Evolutionary conservation across 495 filamentous ascomycete species (phyloP).

Genomic region (Aspergillus baeticus): DNA sequence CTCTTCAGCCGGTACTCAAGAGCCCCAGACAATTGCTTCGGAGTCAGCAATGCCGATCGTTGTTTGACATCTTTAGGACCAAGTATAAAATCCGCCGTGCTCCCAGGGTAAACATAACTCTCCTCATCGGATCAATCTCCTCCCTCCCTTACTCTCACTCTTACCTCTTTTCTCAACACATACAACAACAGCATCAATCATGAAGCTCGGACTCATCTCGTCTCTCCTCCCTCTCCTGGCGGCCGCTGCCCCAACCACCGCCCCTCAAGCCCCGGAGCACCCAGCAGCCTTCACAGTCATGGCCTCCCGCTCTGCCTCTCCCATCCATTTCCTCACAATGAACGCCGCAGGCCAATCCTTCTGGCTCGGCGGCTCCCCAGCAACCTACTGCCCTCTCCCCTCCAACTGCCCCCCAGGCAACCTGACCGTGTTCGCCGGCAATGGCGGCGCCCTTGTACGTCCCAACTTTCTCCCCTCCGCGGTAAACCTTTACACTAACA

Average conservation of each 20-base stretch:
- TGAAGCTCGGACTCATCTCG: slow-evolving; percentile 29
- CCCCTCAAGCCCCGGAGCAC: not conserved
- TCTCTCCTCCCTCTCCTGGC: slow-evolving; percentile 30
- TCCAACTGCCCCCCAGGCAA: slow-evolving; percentile 42
- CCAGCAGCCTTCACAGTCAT: slow-evolving; percentile 34
- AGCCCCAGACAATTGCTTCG: not conserved
- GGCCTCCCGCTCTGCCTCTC: slow-evolving; percentile 39
- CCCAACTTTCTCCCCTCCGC: not conserved
- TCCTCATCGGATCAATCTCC: not conserved
- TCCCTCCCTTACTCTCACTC: not conserved
- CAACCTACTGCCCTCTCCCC: slow-evolving; percentile 38
- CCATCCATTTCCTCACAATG: slow-evolving; percentile 40
- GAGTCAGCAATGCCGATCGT: not conserved
- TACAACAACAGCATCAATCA: slow-evolving; percentile 11
- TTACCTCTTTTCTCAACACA: not conserved
- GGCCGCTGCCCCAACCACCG: slow-evolving; percentile 24
- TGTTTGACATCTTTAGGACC: not conserved
- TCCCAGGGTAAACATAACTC: not conserved
- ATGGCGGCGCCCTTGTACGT: slow-evolving; percentile 37
- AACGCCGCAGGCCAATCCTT: slow-evolving; percentile 40
- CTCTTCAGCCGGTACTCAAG: not conserved
- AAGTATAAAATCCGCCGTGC: not conserved
- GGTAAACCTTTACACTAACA: not conserved
- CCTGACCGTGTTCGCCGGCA: slow-evolving; percentile 39
- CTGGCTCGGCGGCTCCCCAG: slow-evolving; percentile 39